A percentile compares a stretch with the other conserved stretches of the same genome.
Evolutionary conservation across 768 basidiomycete genomes (phyloP).

Genomic region (Cantharellus anzutake): DNA sequence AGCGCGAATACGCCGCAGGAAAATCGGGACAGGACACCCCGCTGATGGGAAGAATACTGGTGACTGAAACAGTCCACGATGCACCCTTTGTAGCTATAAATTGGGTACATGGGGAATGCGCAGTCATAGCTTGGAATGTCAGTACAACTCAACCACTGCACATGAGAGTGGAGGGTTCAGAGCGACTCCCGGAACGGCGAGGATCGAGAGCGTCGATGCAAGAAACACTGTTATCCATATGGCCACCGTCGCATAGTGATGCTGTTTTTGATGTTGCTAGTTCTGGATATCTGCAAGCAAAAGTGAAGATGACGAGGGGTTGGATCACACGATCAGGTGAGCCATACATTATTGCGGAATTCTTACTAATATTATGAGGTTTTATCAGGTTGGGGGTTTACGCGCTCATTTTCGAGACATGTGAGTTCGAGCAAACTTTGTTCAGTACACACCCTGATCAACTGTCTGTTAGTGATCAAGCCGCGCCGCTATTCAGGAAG

Average conservation of each 20-base stretch:
- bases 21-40: too few relatives aligned
- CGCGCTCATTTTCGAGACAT: not conserved
- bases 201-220: too few relatives aligned
- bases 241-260: not conserved
- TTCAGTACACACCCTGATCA: not conserved
- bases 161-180: too few relatives aligned
- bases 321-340: not conserved
- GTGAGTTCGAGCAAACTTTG: not conserved
- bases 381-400: not conserved
- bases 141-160: too few relatives aligned
- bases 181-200: too few relatives aligned
- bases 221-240: not conserved
- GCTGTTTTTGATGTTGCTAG: not conserved
- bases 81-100: too few relatives aligned
- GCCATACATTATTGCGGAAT: not conserved
- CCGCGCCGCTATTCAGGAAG: not conserved
- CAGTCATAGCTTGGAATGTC: too few relatives aligned
- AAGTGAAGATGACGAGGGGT: not conserved
- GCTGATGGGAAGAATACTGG: too few relatives aligned
- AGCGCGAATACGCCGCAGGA: too few relatives aligned
- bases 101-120: too few relatives aligned
- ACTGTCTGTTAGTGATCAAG: not conserved
- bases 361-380: not conserved
- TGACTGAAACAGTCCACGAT: too few relatives aligned
- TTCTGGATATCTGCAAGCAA: not conserved